Percentiles rank a stretch among this genome's conserved stretches.
Conservation (phyloP, 2,329 filamentous ascomycete genomes). For the Fulvia fulva region DNA sequence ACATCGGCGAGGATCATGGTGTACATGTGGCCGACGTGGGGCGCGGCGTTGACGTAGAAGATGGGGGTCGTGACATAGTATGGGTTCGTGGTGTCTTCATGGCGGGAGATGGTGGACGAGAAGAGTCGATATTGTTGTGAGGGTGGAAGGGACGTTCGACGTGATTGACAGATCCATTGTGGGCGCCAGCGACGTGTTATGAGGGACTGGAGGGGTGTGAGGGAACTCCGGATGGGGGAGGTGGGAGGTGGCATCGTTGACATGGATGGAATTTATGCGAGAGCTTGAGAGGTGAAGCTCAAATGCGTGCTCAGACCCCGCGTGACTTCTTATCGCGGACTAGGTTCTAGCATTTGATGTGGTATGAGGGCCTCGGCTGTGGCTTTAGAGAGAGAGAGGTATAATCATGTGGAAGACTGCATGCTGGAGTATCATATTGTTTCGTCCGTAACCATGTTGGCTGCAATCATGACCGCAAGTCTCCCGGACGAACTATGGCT, state of each 20-base stretch:
- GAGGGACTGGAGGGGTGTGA: constrained; percentile 33
- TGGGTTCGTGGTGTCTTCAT: constrained; percentile 57
- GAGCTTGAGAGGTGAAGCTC: constrained; percentile 3
- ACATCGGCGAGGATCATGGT: constrained; percentile 88
- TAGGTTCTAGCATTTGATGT: too few relatives aligned
- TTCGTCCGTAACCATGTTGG: background rate
- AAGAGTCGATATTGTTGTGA: constrained; percentile 11
- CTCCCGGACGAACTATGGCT: constrained; percentile 27
- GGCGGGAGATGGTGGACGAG: constrained; percentile 8
- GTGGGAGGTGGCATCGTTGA: constrained; percentile 11
- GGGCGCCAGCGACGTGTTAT: constrained; percentile 34
- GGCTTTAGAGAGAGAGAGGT: background rate
- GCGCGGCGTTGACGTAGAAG: constrained; percentile 97
- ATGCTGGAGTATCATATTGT: background rate
- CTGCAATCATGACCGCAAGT: background rate
- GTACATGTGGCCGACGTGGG: constrained; percentile 92
- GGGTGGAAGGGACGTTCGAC: background rate
- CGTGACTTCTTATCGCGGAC: background rate
- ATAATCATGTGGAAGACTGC: background rate
- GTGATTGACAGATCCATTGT: constrained; percentile 30
- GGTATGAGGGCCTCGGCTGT: background rate
- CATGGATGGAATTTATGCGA: background rate
- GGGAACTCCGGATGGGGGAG: constrained; percentile 3
- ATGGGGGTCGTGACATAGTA: constrained; percentile 96
- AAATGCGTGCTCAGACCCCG: constrained; percentile 1